A percentile compares a stretch with the other conserved stretches of the same genome.
Conservation (phyloP, 257 asterid genomes). For the Solanum etuberosum region DNA sequence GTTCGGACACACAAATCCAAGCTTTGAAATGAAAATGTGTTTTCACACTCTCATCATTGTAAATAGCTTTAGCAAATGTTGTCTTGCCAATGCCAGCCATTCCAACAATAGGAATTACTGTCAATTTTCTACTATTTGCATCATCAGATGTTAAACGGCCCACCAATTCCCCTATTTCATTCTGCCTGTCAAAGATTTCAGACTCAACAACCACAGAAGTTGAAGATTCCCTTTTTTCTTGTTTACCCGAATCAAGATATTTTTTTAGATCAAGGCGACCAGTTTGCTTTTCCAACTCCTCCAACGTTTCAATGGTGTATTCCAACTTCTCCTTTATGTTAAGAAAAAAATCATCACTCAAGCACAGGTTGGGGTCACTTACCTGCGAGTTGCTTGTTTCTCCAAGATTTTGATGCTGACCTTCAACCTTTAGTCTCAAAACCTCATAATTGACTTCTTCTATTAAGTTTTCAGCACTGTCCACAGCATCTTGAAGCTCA, state of each 20-base stretch:
- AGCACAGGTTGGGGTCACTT: not conserved
- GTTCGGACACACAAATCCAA: slow-evolving; percentile 9
- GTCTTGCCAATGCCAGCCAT: not conserved
- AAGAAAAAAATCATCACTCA: not conserved
- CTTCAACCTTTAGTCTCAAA: not conserved
- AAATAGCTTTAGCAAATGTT: slow-evolving; percentile 6
- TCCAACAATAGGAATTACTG: slow-evolving; percentile 7
- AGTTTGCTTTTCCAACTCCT: not conserved
- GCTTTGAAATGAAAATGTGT: not conserved
- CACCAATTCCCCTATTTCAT: slow-evolving; percentile 1
- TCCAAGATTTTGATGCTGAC: not conserved
- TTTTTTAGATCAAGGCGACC: not conserved
- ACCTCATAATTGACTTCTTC: not conserved
- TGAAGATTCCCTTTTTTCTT: not conserved
- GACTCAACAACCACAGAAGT: not conserved
- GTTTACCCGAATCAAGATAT: not conserved
- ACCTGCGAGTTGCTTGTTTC: not conserved
- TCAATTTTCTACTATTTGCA: not conserved
- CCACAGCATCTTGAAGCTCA: not conserved
- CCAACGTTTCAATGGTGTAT: not conserved
- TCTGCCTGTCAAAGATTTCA: not conserved
- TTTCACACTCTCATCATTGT: not conserved
- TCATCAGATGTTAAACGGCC: not conserved
- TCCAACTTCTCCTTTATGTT: not conserved
- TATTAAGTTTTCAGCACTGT: not conserved